A percentile compares a stretch with the other conserved stretches of the same genome.
These are phyloP conservation scores for Fusarium hostae DNA, from an alignment of 2,329 filamentous ascomycete genomes.

Conservation along the genomic window DNA sequence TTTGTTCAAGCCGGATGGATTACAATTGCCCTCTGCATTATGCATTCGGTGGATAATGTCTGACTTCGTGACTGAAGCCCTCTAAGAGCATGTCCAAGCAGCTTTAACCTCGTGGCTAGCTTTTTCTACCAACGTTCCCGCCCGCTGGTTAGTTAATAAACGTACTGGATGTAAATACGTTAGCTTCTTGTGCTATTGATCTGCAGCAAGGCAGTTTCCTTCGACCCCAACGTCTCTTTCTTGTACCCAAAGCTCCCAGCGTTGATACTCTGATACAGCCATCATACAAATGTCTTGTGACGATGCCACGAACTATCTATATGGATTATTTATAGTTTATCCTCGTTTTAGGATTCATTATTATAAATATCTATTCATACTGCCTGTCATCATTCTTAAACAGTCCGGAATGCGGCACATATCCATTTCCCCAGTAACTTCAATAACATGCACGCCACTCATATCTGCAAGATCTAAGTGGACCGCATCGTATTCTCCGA, in stretches of 20 bases:
- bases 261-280: not conserved
- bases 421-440: not conserved
- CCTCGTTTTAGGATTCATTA: not conserved
- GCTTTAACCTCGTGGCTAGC: not conserved
- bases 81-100: rapidly evolving
- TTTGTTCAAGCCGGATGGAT: rapidly evolving
- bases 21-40: not conserved
- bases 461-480: not conserved
- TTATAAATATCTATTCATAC: not conserved
- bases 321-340: not conserved
- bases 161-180: rapidly evolving
- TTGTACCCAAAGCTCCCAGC: not conserved
- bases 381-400: no score
- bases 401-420: not conserved
- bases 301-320: not conserved
- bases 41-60: not conserved
- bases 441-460: not conserved
- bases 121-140: not conserved
- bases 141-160: rapidly evolving
- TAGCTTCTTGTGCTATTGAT: not conserved
- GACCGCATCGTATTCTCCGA: not conserved
- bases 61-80: not conserved
- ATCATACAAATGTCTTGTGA: not conserved
- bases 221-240: rapidly evolving
- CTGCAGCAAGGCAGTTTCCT: rapidly evolving